phyloP scores from a whole-genome alignment of 768 basidiomycete species.

The Mycena alexandri region DNA sequence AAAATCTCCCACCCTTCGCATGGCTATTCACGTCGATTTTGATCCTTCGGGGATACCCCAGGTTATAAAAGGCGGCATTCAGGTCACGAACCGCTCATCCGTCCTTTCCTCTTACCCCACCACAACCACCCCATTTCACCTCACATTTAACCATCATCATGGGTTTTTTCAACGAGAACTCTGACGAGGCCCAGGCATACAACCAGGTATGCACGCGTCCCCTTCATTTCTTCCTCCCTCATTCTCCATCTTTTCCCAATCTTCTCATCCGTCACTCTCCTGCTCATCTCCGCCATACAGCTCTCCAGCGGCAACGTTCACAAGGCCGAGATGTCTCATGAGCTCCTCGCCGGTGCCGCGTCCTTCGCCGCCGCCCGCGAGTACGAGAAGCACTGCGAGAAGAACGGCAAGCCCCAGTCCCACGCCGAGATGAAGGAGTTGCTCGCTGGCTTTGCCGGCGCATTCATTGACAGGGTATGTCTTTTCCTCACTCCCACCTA shows the following conservation, averaged over 20 bases:
- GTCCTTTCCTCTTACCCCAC: conserved; percentile 6
- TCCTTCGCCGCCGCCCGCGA: conserved; percentile 48
- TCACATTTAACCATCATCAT: conserved; percentile 23
- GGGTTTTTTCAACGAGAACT: conserved; percentile 39
- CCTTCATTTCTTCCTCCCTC: no score
- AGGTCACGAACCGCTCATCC: not conserved
- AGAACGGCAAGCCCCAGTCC: conserved; percentile 55
- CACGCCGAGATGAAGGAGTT: conserved; percentile 65
- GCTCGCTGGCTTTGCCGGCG: conserved; percentile 59
- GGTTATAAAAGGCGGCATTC: conserved; percentile 8
- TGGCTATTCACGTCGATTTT: no score
- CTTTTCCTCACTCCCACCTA: not conserved
- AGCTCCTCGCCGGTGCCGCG: conserved; percentile 67
- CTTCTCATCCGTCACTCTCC: no score
- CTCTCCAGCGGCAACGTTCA: conserved; percentile 49
- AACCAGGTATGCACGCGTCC: conserved; percentile 30
- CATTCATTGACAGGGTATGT: conserved; percentile 50
- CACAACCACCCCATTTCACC: conserved; percentile 7
- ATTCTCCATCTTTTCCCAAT: no score
- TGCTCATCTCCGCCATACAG: conserved; percentile 44
- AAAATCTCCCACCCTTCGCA: no score
- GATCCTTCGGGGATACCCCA: no score
- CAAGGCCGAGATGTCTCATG: conserved; percentile 64
- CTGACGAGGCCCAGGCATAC: conserved; percentile 40
- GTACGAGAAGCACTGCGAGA: conserved; percentile 50